Evolutionary conservation across 75 land plant species (phyloP), one percentile per base, ranked within the genome.

Genomic region (Cunninghamia lanceolata): DNA sequence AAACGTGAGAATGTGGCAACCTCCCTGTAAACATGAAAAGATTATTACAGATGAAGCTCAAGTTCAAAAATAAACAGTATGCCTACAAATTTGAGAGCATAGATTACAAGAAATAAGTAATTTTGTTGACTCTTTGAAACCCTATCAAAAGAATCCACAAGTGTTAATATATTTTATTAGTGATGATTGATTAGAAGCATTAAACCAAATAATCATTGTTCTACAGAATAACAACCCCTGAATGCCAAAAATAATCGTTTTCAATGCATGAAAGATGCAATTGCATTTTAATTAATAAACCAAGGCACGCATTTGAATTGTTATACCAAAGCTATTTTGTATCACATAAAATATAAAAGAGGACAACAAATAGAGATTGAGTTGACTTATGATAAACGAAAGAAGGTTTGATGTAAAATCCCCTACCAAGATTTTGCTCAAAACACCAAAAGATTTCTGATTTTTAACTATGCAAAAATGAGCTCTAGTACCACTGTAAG

Each of bases 1-100:
- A 98, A 88, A 43, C 98, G 92, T 15, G 99, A 93, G 84, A 98
- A 95, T 19, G 99, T 98, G 19, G 99, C 97, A 25, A 98, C 99
- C 88, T 98, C 99, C 94, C 99, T 98, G 88, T 54, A 88, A 88
- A 28, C 4, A 86, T 38, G 25, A 43, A 9, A 45, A n/a, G 14
- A 43, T 39, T 25, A 6, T 43, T 43, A 80, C 32, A 79, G 46
- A 79, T 80, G 32, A 40, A 80, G 46, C 32, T 80, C 0, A 15
- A 43, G 15, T 25, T 45, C 43, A 25, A 7, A n/a, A 80, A 45
- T 43, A 83, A 52, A 54, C 34, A 16, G 54, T 82, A 82, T 47
- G 54, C n/a, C 83, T 32, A 34, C 39, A 14, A 35, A 53, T 50
- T 83, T 79, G 43, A 79, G 83, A 45, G 52, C 35, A 82, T 79